Evolutionary conservation across 192 early-diverging fungal species (phyloP), one percentile per base, ranked within the genome.

Genomic region (Umbelopsis ramanniana): DNA sequence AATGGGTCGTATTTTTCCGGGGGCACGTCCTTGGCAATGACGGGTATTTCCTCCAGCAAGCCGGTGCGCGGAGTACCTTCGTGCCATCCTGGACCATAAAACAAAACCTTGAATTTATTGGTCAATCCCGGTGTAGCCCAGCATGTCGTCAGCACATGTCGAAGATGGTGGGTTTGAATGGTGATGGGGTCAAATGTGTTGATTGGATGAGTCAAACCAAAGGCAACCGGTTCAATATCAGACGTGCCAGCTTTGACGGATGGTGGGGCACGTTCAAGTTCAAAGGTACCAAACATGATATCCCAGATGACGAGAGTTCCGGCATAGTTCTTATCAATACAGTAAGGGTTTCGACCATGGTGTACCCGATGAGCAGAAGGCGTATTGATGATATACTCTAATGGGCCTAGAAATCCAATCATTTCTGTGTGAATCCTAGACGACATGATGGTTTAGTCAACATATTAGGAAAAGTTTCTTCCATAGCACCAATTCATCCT

Each of bases 271-370:
- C 74, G 70, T 55, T 89, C 87, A 23, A 75, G 66, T 40, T 80
- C 82, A 76, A 81, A 89, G 11, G 87, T 89, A 14, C 86, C 87
- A 84, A 89, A 89, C 63, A 89, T 48, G 52, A 79, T 80, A 52
- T 89, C 87, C 87, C 87, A 89, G 66, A 89, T 89, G 48, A 89
- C 88, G 52, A 89, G 76, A 4, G 86, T 86, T 17, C 84, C 87
- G 52, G 78, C 86, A 70, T 87, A 89, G 74, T 89, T 89, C 76
- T 89, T 87, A 67, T 89, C 87, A 57, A 89, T 89, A 70, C 85
- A 89, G 69, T 88, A 89, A 33, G 81, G 86, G 76, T 89, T 89
- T 7, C 87, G 74, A 50, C 87, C 87, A 53, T 89, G 87, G 66
- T 89, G 87, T 14, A 89, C 84, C 22, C 87, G 82, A 79, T 89